Conservation (phyloP, 768 basidiomycete genomes). For the Kwoniella sp. region DNA sequence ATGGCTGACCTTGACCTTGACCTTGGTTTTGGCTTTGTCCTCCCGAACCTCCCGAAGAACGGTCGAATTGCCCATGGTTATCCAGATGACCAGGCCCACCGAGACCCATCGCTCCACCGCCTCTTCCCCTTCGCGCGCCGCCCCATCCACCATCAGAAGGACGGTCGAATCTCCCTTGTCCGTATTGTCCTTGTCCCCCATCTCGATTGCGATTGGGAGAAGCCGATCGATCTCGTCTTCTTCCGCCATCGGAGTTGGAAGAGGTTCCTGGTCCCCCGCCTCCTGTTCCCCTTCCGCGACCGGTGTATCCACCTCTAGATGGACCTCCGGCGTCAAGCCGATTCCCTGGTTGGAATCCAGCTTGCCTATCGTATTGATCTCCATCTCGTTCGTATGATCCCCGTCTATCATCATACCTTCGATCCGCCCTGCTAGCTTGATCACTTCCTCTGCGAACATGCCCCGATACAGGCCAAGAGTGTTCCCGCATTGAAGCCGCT, state of each 20-base stretch:
- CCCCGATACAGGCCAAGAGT: not conserved
- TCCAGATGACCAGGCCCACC: no score
- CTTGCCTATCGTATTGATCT: not conserved
- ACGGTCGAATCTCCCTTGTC: not conserved
- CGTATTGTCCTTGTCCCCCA: not conserved
- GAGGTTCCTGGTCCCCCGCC: not conserved
- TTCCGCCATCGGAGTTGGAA: not conserved
- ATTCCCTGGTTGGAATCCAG: not conserved
- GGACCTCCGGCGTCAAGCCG: not conserved
- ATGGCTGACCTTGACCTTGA: not conserved
- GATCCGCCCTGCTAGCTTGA: not conserved
- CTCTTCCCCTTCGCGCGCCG: not conserved
- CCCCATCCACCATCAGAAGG: not conserved
- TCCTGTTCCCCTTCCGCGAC: not conserved
- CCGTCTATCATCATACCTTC: conserved; percentile 9
- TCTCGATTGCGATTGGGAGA: not conserved
- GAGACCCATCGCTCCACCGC: not conserved
- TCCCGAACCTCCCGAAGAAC: no score
- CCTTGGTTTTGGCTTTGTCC: not conserved
- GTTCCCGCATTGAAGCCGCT: no score
- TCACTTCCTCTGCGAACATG: not conserved
- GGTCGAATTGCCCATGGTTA: no score
- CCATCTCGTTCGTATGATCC: not conserved
- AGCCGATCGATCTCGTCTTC: not conserved
- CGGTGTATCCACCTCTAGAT: not conserved